Evolutionary conservation across 345 rosid genomes (phyloP).

Genomic region (Reutealis trisperma): DNA sequence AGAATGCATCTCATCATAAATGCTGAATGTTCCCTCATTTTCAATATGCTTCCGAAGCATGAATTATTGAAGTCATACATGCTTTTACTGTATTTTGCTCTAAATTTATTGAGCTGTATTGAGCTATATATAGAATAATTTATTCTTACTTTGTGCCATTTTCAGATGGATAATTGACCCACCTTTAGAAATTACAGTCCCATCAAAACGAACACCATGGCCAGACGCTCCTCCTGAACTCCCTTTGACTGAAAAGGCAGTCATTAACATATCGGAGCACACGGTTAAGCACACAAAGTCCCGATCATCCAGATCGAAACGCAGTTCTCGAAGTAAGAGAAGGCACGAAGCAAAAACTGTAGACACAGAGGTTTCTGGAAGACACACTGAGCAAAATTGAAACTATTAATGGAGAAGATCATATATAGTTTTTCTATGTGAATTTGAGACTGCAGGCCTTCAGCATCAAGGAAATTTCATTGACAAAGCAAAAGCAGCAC

Average conservation of each 20-base stretch:
- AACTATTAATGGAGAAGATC: background rate
- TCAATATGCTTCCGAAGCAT: background rate
- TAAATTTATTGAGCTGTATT: background rate
- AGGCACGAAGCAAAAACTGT: conserved; percentile 61
- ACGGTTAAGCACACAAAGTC: conserved; percentile 56
- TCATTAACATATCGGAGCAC: conserved; percentile 42
- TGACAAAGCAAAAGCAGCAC: conserved; percentile 7
- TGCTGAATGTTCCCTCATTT: background rate
- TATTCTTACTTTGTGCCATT: background rate
- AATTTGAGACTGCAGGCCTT: conserved; percentile 26
- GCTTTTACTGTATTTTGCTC: background rate
- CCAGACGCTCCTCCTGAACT: conserved; percentile 94
- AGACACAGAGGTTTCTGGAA: conserved; percentile 45
- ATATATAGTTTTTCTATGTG: conserved; percentile 10
- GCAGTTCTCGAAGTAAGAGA: conserved; percentile 64
- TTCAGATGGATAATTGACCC: conserved; percentile 93
- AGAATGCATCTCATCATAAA: background rate
- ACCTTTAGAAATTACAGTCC: conserved; percentile 81
- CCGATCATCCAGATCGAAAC: conserved; percentile 59
- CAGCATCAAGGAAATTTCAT: conserved; percentile 11
- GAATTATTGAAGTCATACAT: background rate
- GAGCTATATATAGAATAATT: background rate
- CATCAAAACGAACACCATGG: conserved; percentile 89
- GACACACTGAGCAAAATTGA: conserved; percentile 55
- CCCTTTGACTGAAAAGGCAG: conserved; percentile 45